phyloP scores from a whole-genome alignment of 805 yeast species.

The Pichia nanzhaoensis region DNA sequence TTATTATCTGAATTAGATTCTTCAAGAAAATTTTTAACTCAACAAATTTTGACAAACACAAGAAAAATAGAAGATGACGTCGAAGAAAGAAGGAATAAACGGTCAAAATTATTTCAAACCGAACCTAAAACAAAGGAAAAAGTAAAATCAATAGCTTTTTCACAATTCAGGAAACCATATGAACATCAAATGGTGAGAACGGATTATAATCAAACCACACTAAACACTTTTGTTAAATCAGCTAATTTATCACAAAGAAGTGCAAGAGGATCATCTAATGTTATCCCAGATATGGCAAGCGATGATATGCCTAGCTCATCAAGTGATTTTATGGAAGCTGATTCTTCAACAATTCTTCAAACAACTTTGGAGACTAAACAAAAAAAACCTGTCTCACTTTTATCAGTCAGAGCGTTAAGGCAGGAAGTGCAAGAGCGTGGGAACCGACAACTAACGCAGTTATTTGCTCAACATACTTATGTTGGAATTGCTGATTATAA shows the following conservation, averaged over 20 bases:
- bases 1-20: constrained; percentile 53
- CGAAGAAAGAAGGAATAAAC: constrained; percentile 6
- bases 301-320: too few species aligned
- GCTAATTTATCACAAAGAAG: not conserved
- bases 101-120: constrained; percentile 1
- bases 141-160: constrained; percentile 8
- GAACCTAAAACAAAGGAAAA: not conserved
- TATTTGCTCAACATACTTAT: constrained; percentile 63
- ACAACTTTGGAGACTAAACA: constrained; percentile 2
- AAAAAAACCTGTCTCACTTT: constrained; percentile 8
- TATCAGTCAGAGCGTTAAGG: constrained; percentile 42
- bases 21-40: constrained; percentile 63
- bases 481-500: constrained; percentile 77
- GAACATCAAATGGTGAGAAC: constrained; percentile 69
- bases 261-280: not conserved
- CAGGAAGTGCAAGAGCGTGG: constrained; percentile 39
- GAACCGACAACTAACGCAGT: constrained; percentile 51
- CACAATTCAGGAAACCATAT: constrained; percentile 33
- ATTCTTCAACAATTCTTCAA: constrained; percentile 3
- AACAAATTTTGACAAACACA: constrained; percentile 41
- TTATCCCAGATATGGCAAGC: not conserved
- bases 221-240: constrained; percentile 33
- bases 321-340: not conserved
- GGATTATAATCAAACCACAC: constrained; percentile 55
- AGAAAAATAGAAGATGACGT: constrained; percentile 11